Evolutionary conservation across 768 basidiomycete genomes (phyloP), one percentile per base, ranked within the genome.

Genomic region (Hygrophoropsis aurantiaca): DNA sequence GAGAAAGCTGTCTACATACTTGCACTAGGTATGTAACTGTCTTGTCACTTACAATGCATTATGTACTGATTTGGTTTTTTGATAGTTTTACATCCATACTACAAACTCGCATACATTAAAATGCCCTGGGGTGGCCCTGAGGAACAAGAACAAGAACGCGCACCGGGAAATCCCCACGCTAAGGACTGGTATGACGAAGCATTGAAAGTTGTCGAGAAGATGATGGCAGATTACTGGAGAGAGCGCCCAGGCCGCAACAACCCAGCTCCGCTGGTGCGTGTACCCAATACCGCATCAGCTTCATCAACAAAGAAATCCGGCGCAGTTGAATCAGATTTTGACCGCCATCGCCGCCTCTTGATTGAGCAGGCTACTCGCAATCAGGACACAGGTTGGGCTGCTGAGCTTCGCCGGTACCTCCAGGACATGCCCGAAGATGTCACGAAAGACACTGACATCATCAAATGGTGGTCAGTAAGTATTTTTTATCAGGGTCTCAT

Each of bases 1-100:
- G 11, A 47, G 5, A 51, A 52, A 24, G 33, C 30, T 1, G 25
- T 30, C 1, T 60, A 46, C 39, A 24, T 51, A 3, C 54, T 64
- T 0, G 55, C 60, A 13, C 45, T 67, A 2, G 50, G 65, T 68
- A 43, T n/a, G 50, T 58, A 20, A 25, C 15, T 40, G 27, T 19
- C 5, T 21, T 6, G 7, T 33, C n/a, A 40, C 40, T 20, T 21
- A 25, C 11, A 44, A 44, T 30, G 21, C 33, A 21, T 30, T n/a
- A 43, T 36, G 24, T n/a, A n/a, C n/a, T n/a, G n/a, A n/a, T n/a
- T 21, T 15, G 32, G n/a, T n/a, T 11, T 23, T 20, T 47, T 33
- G 26, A 10, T 20, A 50, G 49, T 50, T 30, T 25, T 50, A 19
- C 49, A 50, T 34, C 49, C 46, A 24, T 50, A 50, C 21, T 50